phyloP scores from a whole-genome alignment of 2,329 filamentous ascomycete species.

The Verticillium dahliae region DNA sequence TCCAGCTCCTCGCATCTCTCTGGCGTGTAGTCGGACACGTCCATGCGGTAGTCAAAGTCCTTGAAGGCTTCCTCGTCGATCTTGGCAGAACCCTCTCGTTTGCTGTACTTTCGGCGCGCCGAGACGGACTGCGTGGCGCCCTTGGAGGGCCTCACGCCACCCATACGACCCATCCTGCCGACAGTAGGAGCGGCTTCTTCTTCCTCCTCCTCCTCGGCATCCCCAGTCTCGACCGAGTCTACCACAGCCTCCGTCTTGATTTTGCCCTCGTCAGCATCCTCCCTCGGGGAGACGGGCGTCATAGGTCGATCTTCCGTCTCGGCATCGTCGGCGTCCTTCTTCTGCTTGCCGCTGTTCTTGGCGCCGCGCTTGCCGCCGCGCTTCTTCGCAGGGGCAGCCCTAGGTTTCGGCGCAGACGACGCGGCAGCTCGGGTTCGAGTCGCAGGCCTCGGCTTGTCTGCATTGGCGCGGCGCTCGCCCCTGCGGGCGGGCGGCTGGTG shows the following conservation, averaged over 20 bases:
- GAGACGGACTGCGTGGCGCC: constrained; percentile 69
- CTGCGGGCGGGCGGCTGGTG: constrained; percentile 90
- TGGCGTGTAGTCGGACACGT: constrained; percentile 79
- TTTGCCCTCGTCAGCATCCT: constrained; percentile 1
- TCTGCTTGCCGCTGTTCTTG: constrained; percentile 28
- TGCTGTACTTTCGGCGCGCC: constrained; percentile 80
- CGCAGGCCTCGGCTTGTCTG: constrained; percentile 41
- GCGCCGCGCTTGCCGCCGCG: constrained; percentile 27
- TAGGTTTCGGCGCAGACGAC: constrained; percentile 11
- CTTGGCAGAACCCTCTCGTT: constrained; percentile 67
- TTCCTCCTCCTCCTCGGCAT: constrained; percentile 22
- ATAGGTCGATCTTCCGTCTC: constrained; percentile 46
- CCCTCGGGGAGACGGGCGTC: constrained; percentile 48
- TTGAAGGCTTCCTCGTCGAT: constrained; percentile 89
- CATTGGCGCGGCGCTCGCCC: constrained; percentile 68
- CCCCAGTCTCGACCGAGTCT: constrained; percentile 20
- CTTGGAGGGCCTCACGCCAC: constrained; percentile 42
- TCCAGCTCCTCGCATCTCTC: constrained; percentile 94
- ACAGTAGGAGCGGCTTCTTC: constrained; percentile 27
- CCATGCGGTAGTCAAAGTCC: constrained; percentile 84
- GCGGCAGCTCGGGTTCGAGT: constrained; percentile 19
- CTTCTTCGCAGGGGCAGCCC: constrained; percentile 28
- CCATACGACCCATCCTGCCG: constrained; percentile 36
- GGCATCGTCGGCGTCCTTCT: constrained; percentile 28
- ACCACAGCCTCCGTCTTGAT: constrained; percentile 10